These are phyloP conservation scores for Pichia sp. DNA, from an alignment of 1,139 yeast species.

Conservation along the genomic window DNA sequence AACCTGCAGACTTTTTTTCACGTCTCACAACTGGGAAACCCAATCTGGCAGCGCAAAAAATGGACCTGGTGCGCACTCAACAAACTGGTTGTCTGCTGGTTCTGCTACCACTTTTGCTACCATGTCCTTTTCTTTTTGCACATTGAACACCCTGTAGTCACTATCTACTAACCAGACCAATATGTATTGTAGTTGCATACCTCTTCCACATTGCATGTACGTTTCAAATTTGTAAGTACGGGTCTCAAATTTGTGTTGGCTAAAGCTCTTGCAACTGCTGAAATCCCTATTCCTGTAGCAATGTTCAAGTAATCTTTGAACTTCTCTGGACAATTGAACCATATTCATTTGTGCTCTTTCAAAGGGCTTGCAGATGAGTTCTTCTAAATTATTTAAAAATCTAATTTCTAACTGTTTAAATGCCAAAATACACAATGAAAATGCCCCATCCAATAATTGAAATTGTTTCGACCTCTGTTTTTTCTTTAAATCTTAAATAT, in stretches of 20 bases:
- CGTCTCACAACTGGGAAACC: not conserved
- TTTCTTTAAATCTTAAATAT: not conserved
- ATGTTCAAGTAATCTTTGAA: not conserved
- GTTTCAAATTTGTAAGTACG: not conserved
- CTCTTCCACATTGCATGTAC: conserved; percentile 1
- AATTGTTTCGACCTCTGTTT: not conserved
- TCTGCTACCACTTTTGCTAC: not conserved
- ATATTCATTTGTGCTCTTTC: conserved; percentile 6
- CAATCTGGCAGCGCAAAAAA: not conserved
- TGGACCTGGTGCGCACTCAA: not conserved
- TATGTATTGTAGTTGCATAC: not conserved
- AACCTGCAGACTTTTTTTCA: too few relatives aligned
- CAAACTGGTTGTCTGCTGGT: not conserved
- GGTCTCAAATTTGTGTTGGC: not conserved
- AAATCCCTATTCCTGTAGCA: not conserved
- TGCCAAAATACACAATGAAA: conserved; percentile 5
- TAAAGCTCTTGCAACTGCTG: not conserved
- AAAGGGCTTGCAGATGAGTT: not conserved
- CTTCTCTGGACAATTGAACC: conserved; percentile 1
- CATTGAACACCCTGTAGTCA: not conserved
- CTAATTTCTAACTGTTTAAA: conserved; percentile 1
- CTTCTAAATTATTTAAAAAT: not conserved
- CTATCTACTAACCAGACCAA: not conserved
- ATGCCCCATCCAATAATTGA: conserved; percentile 6
- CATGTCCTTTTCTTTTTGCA: not conserved